These are phyloP conservation scores for Botryotinia calthae DNA, from an alignment of 2,329 filamentous ascomycete genomes.

Conservation along the genomic window DNA sequence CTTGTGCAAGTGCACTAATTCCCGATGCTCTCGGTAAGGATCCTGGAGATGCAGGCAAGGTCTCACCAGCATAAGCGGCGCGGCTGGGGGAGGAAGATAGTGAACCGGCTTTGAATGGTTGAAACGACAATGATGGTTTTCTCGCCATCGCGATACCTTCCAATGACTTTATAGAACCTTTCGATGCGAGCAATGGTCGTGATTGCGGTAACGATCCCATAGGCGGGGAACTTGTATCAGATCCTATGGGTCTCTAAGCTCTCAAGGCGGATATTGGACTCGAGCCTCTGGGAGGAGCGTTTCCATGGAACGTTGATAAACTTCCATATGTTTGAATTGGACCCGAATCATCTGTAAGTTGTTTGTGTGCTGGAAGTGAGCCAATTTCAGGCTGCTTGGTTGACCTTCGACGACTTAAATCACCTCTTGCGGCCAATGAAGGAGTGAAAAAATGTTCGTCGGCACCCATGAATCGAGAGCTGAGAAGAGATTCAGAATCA, in stretches of 20 bases:
- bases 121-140: slow-evolving; percentile 83
- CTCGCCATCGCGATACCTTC: slow-evolving; percentile 56
- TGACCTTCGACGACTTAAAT: slow-evolving; percentile 41
- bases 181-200: slow-evolving; percentile 36
- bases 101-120: slow-evolving; percentile 94
- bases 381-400: slow-evolving; percentile 56
- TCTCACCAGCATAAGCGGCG: slow-evolving; percentile 31
- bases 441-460: slow-evolving; percentile 86
- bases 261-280: slow-evolving; percentile 83
- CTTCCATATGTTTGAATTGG: slow-evolving; percentile 83
- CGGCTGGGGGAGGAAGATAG: slow-evolving; percentile 81
- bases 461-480: slow-evolving; percentile 88
- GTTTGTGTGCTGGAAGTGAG: slow-evolving; percentile 69
- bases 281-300: slow-evolving; percentile 70
- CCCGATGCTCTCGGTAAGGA: slow-evolving; percentile 51
- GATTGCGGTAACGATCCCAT: slow-evolving; percentile 48
- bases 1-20: slow-evolving; percentile 52
- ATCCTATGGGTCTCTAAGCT: slow-evolving; percentile 61
- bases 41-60: slow-evolving; percentile 53
- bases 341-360: slow-evolving; percentile 51
- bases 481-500: slow-evolving; percentile 84
- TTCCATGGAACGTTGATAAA: slow-evolving; percentile 84
- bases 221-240: slow-evolving; percentile 58
- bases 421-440: slow-evolving; percentile 52
- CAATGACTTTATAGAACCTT: slow-evolving; percentile 42